Base-by-base conservation (phyloP, 352 stramenopile genomes). In the Aphanomyces cochlioides region DNA sequence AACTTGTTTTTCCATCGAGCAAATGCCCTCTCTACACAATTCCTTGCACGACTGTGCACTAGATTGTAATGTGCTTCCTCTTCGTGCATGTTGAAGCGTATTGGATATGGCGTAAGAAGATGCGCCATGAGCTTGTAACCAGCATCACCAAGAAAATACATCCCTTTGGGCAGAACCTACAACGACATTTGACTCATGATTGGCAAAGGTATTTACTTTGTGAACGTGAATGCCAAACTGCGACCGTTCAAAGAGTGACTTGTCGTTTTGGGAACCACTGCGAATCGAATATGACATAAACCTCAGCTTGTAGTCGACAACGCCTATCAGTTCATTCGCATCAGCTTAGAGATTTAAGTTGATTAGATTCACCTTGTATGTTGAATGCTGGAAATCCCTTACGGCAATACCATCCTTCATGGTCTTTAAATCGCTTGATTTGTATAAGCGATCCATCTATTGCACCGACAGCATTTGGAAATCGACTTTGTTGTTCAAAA, bases 391-490 rank as follows among this genome's bases (percentile, higher is more conserved):
- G 45, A 53, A 53, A 53, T 15, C 45, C 45, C n/a, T 53, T 53
- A 19, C 45, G 45, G 45, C 45, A 53, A 2, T 53, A 53, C 45
- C 45, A 53, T 53, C 45, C 45, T 53, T 53, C 45, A 19, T 53
- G 45, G 45, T 53, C 45, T 53, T 53, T 19, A 53, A 53, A 53
- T 15, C 45, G 45, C n/a, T 53, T 53, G n/a, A 53, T 53, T 19
- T 15, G n/a, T n/a, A 53, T 53, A 15, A 53, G n/a, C 13, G 13
- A n/a, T n/a, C 45, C 45, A 19, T 53, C 45, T 15, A 53, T 53
- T n/a, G n/a, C 45, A 19, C 45, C 45, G 2, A 53, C 45, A 1
- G n/a, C 45, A 19, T 53, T 53, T 53, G 13, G 45, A 53, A 53
- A n/a, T 15, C 45, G 1, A 1, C 45, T 19, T 2, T n/a, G 1